Evolutionary conservation across 257 asterid species (phyloP), one percentile per base, ranked within the genome.

Genomic region (Forsythia suspensa): DNA sequence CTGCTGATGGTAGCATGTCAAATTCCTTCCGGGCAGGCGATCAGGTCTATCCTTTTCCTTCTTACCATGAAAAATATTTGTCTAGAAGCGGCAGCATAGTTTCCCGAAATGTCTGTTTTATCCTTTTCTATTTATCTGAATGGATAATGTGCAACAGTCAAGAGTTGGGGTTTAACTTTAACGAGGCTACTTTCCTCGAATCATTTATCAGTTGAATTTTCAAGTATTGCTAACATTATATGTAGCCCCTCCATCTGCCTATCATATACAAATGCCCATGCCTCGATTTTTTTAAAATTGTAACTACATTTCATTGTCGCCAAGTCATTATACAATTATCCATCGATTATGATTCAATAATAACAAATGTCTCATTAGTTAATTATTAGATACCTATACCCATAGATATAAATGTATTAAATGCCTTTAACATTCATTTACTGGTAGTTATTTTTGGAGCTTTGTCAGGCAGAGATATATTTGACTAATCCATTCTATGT

Each of bases 1-100:
- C 94, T 51, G 96, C 95, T 38, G 98, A 95, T 84, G 98, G 98
- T 61, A 88, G 93, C 92, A 85, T 92, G 88, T 89, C 99, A 5
- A 95, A 90, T 85, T 91, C 98, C 15, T 93, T 90, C 76, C 89
- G 99, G 36, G 91, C 92, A 73, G 92, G 90, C 77, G 99, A 95
- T 52, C 99, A 95, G 99, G 99, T 95, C 85, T 81, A 76, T 71
- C 84, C 77, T 82, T 87, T 81, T 87, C 86, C 71, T 71, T 70
- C 71, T 38, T 42, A 73, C 70, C 10, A n/a, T 4, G 11, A 57
- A 57, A 55, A n/a, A 57, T n/a, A 41, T 41, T 2, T 41, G 4
- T 41, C 8, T 41, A 41, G 8, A n/a, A 5, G 66, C 3, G 10
- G 66, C 66, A 57, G 34, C 66, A 57, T n/a, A 2, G 66, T 57